Evolutionary conservation across 2,329 filamentous ascomycete genomes (phyloP).

Genomic region (Decorospora gaudefroyi): DNA sequence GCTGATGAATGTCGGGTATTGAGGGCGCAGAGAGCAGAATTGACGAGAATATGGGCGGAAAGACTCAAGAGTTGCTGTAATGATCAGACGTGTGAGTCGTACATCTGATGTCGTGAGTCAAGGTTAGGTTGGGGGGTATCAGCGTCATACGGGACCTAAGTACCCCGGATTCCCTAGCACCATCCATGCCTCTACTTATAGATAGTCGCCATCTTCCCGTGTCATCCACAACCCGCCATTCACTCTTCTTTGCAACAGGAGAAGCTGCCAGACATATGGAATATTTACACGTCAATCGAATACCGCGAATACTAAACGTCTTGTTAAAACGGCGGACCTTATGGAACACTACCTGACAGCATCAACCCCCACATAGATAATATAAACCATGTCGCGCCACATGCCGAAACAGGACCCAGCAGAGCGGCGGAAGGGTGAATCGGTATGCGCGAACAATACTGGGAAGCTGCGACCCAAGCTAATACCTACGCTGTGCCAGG

Average conservation of each 20-base stretch:
- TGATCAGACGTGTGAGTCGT: constrained; percentile 2
- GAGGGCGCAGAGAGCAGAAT: constrained; percentile 11
- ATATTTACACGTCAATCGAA: constrained; percentile 27
- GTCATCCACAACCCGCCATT: constrained; percentile 24
- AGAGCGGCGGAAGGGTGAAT: constrained; percentile 85
- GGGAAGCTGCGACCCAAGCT: not conserved
- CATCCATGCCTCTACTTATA: constrained; percentile 8
- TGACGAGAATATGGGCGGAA: constrained; percentile 4
- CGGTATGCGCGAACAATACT: constrained; percentile 59
- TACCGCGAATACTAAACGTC: constrained; percentile 30
- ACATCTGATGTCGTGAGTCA: constrained; percentile 18
- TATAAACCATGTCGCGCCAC: constrained; percentile 40
- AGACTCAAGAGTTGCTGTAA: not conserved
- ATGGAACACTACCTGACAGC: constrained; percentile 28
- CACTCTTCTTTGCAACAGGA: too few species aligned
- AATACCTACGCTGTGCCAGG: constrained; percentile 51
- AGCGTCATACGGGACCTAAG: constrained; percentile 24
- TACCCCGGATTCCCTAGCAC: constrained; percentile 21
- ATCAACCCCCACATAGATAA: constrained; percentile 15
- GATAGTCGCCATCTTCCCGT: constrained; percentile 17
- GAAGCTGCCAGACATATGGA: constrained; percentile 42
- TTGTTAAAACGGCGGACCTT: constrained; percentile 33
- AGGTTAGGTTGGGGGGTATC: constrained; percentile 18
- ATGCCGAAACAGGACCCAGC: constrained; percentile 66
- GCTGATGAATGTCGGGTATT: not conserved